Percentiles rank a stretch among this genome's conserved stretches.
Conservation (phyloP, 306 rosid genomes). For the Comarum palustre region DNA sequence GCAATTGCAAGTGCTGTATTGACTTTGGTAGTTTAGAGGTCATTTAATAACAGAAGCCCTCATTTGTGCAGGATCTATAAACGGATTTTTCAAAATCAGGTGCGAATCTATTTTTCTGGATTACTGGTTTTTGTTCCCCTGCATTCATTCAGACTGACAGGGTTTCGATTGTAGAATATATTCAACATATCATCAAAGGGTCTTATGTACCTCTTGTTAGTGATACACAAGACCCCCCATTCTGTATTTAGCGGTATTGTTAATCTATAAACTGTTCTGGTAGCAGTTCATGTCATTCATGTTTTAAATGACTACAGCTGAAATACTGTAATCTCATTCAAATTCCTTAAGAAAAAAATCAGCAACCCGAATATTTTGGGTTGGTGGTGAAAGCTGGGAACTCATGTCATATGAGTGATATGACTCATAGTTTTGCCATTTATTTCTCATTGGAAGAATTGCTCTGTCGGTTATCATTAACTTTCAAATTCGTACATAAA, state of each 20-base stretch:
- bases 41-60: not conserved
- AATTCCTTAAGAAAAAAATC: not conserved
- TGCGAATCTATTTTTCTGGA: not conserved
- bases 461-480: not conserved
- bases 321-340: not conserved
- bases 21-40: not conserved
- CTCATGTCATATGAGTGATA: not conserved
- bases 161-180: not conserved
- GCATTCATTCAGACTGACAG: not conserved
- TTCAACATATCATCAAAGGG: not conserved
- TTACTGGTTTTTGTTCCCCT: not conserved
- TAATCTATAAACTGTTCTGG: not conserved
- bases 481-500: not conserved
- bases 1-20: constrained; percentile 1
- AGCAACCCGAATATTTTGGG: not conserved
- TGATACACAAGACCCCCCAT: constrained; percentile 1
- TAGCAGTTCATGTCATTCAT: constrained; percentile 5
- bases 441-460: not conserved
- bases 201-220: not conserved
- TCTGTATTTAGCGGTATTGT: not conserved
- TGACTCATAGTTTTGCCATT: not conserved
- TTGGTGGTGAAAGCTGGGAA: not conserved
- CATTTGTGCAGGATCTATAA: constrained; percentile 20
- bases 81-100: not conserved
- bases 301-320: constrained; percentile 1